Percentiles rank a stretch among this genome's conserved stretches.
Conservation (phyloP, 1,139 yeast species). For the Scheffersomyces quercinus region DNA sequence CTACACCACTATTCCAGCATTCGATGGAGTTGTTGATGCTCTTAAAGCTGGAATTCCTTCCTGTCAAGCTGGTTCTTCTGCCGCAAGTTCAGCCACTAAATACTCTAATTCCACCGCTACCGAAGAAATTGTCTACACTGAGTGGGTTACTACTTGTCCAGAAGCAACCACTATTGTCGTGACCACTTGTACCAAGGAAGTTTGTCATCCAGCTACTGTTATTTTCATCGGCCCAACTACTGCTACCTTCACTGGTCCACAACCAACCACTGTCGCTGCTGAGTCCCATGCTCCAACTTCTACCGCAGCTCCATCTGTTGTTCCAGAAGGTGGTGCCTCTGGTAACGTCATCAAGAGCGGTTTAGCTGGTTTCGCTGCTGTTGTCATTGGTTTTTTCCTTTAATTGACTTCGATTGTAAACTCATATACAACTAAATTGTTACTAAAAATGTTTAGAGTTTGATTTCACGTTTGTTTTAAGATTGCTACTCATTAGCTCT, state of each 20-base stretch:
- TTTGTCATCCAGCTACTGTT: constrained; percentile 12
- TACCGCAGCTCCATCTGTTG: not conserved
- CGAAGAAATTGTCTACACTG: constrained; percentile 16
- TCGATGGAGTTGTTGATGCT: not conserved
- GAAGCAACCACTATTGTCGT: constrained; percentile 15
- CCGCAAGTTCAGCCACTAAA: constrained; percentile 2
- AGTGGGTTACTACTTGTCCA: constrained; percentile 21
- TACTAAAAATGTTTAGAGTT: no score
- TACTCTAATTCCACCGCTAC: constrained; percentile 12
- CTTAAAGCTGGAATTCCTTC: not conserved
- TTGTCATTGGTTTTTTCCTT: constrained; percentile 11
- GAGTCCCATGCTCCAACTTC: constrained; percentile 19
- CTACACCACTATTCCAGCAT: not conserved
- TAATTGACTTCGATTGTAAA: not conserved
- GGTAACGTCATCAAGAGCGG: constrained; percentile 12
- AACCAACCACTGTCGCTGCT: constrained; percentile 18
- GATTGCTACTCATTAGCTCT: no score
- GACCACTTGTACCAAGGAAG: constrained; percentile 13
- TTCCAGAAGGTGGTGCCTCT: constrained; percentile 5
- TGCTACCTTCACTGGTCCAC: constrained; percentile 10
- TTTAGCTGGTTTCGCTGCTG: constrained; percentile 16
- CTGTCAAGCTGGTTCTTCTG: constrained; percentile 9
- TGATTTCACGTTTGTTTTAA: no score
- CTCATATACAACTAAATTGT: no score
- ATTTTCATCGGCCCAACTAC: constrained; percentile 15